A percentile compares a stretch with the other conserved stretches of the same genome.
These are phyloP conservation scores for Plasmodium berghei DNA, from an alignment of 169 alveolate genomes.

Conservation along the genomic window DNA sequence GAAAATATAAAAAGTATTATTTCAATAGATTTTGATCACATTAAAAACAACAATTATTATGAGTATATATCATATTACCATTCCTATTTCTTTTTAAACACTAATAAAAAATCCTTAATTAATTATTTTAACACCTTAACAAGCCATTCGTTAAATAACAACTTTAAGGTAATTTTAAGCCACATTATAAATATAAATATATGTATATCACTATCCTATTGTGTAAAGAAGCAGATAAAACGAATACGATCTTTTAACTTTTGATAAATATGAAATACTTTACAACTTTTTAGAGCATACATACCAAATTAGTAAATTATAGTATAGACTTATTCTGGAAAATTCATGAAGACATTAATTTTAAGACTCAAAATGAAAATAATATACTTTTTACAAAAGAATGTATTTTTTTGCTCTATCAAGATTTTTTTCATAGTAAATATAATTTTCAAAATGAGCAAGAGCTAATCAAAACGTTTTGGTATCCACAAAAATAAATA, in stretches of 20 bases:
- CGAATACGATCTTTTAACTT: neutral
- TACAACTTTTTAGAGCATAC: conserved; percentile 16
- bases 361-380: conserved; percentile 63
- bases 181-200: neutral
- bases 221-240: neutral
- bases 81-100: conserved; percentile 38
- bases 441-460: conserved; percentile 57
- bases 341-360: conserved; percentile 67
- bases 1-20: conserved; percentile 66
- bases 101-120: conserved; percentile 34
- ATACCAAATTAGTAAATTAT: conserved; percentile 44
- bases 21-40: conserved; percentile 49
- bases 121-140: conserved; percentile 52
- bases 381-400: conserved; percentile 52
- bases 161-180: conserved; percentile 19
- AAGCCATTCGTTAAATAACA: conserved; percentile 28
- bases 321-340: conserved; percentile 63
- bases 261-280: neutral
- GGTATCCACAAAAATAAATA: conserved; percentile 24
- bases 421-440: conserved; percentile 56
- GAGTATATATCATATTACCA: conserved; percentile 28
- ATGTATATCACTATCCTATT: neutral
- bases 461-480: conserved; percentile 50
- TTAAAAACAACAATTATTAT: conserved; percentile 36
- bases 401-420: conserved; percentile 59